Conservation (phyloP, 1,139 yeast species). For the Suhomyces bribrorum region DNA sequence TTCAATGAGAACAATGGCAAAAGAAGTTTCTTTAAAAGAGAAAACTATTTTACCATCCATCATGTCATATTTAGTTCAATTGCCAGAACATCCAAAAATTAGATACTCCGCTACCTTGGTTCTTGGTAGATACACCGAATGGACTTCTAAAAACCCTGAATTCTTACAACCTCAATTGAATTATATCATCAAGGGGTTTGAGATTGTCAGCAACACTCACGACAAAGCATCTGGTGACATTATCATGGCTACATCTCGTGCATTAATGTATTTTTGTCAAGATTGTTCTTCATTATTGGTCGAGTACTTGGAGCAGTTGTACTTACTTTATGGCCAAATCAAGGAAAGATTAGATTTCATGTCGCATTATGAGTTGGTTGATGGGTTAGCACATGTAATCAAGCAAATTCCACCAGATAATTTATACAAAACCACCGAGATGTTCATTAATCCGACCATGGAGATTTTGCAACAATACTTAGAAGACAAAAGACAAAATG, state of each 20-base stretch:
- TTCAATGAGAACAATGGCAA: constrained; percentile 91
- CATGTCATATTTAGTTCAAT: constrained; percentile 64
- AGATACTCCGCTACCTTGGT: constrained; percentile 92
- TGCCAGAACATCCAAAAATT: constrained; percentile 85
- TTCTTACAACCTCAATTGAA: constrained; percentile 79
- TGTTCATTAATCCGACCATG: constrained; percentile 71
- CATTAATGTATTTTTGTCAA: constrained; percentile 91
- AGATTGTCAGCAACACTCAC: constrained; percentile 28
- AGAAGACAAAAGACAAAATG: constrained; percentile 10
- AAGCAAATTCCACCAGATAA: constrained; percentile 48
- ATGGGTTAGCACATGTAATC: constrained; percentile 87
- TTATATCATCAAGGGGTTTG: constrained; percentile 81
- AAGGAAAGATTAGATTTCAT: constrained; percentile 58
- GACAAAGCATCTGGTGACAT: constrained; percentile 46
- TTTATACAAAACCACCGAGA: constrained; percentile 38
- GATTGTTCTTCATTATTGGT: constrained; percentile 77
- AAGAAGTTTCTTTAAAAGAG: constrained; percentile 75
- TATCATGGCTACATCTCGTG: constrained; percentile 85
- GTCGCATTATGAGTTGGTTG: constrained; percentile 77
- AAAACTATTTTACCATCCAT: constrained; percentile 72
- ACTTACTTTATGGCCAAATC: constrained; percentile 71
- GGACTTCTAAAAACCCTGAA: constrained; percentile 88
- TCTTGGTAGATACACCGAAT: constrained; percentile 90
- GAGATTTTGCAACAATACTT: constrained; percentile 40
- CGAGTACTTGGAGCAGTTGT: constrained; percentile 73